Evolutionary conservation across 768 basidiomycete species (phyloP).

Genomic region (Gelatoporia subvermispora): DNA sequence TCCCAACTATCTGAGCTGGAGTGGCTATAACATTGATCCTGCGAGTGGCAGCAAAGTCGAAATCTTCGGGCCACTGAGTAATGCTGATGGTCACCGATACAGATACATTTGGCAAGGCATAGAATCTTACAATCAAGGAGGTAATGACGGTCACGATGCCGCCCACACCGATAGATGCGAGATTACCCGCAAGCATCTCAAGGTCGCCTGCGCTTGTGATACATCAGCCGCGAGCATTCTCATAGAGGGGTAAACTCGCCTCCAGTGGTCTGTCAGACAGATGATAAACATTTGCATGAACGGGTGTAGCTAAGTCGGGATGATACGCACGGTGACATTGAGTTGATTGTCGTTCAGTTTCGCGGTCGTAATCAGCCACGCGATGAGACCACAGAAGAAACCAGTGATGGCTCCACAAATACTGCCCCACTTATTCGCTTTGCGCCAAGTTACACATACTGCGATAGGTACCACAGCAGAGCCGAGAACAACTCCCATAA

Average conservation of each 20-base stretch:
- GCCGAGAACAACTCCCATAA: constrained; percentile 85
- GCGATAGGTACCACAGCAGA: constrained; percentile 87
- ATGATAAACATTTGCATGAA: constrained; percentile 9
- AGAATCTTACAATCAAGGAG: constrained; percentile 54
- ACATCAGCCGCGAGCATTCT: neutral
- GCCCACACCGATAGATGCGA: constrained; percentile 80
- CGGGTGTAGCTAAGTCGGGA: neutral
- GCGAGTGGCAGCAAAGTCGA: constrained; percentile 75
- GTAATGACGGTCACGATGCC: constrained; percentile 65
- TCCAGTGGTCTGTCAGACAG: constrained; percentile 37
- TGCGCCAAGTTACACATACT: constrained; percentile 77
- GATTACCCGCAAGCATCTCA: constrained; percentile 85
- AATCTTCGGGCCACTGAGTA: constrained; percentile 73
- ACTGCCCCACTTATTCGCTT: constrained; percentile 83
- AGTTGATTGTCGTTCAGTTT: constrained; percentile 65
- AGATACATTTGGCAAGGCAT: neutral
- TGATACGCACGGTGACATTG: constrained; percentile 57
- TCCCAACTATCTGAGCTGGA: constrained; percentile 12
- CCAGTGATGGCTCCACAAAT: constrained; percentile 69
- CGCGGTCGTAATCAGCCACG: constrained; percentile 83
- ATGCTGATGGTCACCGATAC: neutral
- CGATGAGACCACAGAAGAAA: constrained; percentile 62
- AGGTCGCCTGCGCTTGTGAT: constrained; percentile 13
- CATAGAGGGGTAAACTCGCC: constrained; percentile 31
- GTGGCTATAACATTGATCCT: constrained; percentile 55